These are phyloP conservation scores for Falciphora oryzae DNA, from an alignment of 2,329 filamentous ascomycete genomes.

Conservation along the genomic window DNA sequence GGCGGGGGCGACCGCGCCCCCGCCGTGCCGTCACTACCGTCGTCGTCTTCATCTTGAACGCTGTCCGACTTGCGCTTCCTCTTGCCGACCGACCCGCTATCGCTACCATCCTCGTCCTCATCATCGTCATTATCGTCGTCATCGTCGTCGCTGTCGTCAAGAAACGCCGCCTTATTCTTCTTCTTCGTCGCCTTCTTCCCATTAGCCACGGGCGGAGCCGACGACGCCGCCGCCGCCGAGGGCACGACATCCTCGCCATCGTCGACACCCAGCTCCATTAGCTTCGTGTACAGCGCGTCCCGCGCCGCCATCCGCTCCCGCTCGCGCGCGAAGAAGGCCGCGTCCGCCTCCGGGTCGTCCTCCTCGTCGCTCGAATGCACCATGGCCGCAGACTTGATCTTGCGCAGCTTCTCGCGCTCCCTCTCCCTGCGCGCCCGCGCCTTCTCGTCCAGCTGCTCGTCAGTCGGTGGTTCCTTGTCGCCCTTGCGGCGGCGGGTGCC, in stretches of 20 bases:
- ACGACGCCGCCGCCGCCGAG: slow-evolving; percentile 3
- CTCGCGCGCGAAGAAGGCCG: slow-evolving; percentile 73
- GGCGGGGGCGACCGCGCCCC: background rate
- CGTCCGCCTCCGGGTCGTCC: slow-evolving; percentile 66
- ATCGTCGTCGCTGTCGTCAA: slow-evolving; percentile 23
- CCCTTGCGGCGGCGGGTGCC: slow-evolving; percentile 44
- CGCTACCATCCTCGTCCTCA: slow-evolving; percentile 17
- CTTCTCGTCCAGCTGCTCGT: slow-evolving; percentile 58
- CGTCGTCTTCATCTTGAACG: background rate
- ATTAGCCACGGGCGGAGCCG: background rate
- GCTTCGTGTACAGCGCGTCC: slow-evolving; percentile 5
- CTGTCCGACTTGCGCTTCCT: background rate
- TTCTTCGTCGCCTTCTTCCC: slow-evolving; percentile 14
- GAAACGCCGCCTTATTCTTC: slow-evolving; percentile 25
- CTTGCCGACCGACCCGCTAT: background rate
- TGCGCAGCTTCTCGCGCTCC: slow-evolving; percentile 68
- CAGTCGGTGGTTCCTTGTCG: slow-evolving; percentile 37
- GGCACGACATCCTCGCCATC: slow-evolving; percentile 11
- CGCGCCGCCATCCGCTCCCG: slow-evolving; percentile 17
- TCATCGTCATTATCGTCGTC: slow-evolving; percentile 23
- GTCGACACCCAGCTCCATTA: slow-evolving; percentile 14
- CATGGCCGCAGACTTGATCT: slow-evolving; percentile 79
- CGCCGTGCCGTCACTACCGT: background rate
- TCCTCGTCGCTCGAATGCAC: slow-evolving; percentile 86
- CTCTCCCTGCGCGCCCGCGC: slow-evolving; percentile 57